Conservation (phyloP, 441 rosid genomes). For the Bruguiera hainesii region DNA sequence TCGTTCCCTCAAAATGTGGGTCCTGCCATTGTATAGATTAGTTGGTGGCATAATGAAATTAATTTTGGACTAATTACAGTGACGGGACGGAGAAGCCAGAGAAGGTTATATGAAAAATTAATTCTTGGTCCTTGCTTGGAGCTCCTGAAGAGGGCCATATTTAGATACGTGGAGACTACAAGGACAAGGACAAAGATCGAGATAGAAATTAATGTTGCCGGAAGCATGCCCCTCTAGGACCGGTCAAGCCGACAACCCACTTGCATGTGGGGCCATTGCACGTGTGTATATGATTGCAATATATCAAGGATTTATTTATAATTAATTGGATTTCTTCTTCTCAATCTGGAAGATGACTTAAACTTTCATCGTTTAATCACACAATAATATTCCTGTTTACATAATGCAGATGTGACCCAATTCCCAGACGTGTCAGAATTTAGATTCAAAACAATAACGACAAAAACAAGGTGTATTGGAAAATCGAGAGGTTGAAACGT, state of each 20-base stretch:
- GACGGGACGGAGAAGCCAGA: too few species aligned
- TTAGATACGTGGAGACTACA: neutral
- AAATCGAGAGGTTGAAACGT: slow-evolving; percentile 39
- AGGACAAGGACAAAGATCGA: slow-evolving; percentile 9
- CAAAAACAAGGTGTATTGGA: too few species aligned
- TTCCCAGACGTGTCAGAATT: too few species aligned
- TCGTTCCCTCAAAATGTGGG: neutral
- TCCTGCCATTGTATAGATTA: neutral
- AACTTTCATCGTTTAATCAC: slow-evolving; percentile 1
- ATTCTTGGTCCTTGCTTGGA: too few species aligned
- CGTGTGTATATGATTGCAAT: slow-evolving; percentile 39
- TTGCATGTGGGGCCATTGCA: slow-evolving; percentile 55
- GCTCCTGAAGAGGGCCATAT: too few species aligned
- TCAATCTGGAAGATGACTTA: slow-evolving; percentile 21
- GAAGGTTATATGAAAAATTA: neutral
- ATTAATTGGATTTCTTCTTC: neutral
- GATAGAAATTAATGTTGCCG: slow-evolving; percentile 24
- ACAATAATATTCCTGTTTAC: neutral
- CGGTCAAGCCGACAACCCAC: slow-evolving; percentile 50
- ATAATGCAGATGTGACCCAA: neutral
- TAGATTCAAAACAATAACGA: too few species aligned
- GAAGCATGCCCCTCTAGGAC: slow-evolving; percentile 27
- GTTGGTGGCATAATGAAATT: too few species aligned
- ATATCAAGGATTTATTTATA: slow-evolving; percentile 21
- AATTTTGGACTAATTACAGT: too few species aligned